A percentile compares a stretch with the other conserved stretches of the same genome.
phyloP scores from a whole-genome alignment of 2,329 filamentous ascomycete species.

The Claviceps sp. region DNA sequence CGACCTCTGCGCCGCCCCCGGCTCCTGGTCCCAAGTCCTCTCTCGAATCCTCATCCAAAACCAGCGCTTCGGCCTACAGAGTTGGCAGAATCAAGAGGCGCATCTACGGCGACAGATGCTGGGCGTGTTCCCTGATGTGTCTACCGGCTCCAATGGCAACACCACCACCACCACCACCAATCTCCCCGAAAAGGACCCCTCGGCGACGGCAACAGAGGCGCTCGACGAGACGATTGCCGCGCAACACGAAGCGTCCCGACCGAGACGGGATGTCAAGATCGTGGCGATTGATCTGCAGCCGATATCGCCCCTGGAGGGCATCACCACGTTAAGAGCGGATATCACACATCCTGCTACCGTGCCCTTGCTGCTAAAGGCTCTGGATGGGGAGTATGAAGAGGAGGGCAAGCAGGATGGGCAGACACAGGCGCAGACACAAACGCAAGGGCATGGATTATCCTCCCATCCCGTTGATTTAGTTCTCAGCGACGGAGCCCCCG shows the following conservation, averaged over 20 bases:
- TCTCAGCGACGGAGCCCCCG: constrained; percentile 86
- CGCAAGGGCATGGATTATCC: constrained; percentile 19
- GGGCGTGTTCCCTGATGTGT: constrained; percentile 28
- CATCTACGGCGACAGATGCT: constrained; percentile 49
- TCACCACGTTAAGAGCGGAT: constrained; percentile 83
- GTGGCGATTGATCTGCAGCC: constrained; percentile 93
- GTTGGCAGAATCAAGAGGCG: constrained; percentile 77
- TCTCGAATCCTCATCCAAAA: constrained; percentile 88
- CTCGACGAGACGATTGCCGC: background rate
- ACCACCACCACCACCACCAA: too few species aligned
- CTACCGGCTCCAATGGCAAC: background rate
- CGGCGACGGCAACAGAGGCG: background rate
- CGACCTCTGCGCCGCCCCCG: constrained; percentile 88
- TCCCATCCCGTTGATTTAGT: constrained; percentile 82
- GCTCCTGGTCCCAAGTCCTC: constrained; percentile 94
- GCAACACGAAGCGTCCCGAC: constrained; percentile 13
- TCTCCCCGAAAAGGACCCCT: background rate
- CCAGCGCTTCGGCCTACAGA: constrained; percentile 72
- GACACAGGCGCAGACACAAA: constrained; percentile 22
- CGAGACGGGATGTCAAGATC: constrained; percentile 70
- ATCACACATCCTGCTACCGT: constrained; percentile 96
- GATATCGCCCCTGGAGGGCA: constrained; percentile 85
- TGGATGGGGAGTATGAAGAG: constrained; percentile 57
- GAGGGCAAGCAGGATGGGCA: constrained; percentile 13
- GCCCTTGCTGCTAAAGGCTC: constrained; percentile 69